Conservation (phyloP, 2,329 filamentous ascomycete species). For the Stromatinia cepivora region DNA sequence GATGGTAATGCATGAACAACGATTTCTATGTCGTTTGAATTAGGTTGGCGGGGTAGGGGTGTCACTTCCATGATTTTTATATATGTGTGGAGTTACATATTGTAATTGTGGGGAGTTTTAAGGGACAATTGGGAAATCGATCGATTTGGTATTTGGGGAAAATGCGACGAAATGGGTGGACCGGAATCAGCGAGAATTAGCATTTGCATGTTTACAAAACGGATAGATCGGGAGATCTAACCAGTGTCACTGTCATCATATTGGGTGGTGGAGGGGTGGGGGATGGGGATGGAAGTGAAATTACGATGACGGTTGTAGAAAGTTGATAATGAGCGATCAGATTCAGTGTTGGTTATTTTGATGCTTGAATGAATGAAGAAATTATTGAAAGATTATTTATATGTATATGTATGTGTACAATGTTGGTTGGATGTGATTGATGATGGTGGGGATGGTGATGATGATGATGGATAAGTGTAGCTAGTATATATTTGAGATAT, state of each 20-base stretch:
- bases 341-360: neutral
- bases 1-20: constrained; percentile 22
- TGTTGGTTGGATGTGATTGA: too few species aligned
- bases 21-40: constrained; percentile 18
- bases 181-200: neutral
- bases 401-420: too few species aligned
- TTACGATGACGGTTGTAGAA: neutral
- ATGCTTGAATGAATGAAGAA: neutral
- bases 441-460: too few species aligned
- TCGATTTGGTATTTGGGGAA: constrained; percentile 6
- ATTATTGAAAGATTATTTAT: neutral
- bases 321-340: neutral
- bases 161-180: constrained; percentile 1
- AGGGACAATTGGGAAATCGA: constrained; percentile 10
- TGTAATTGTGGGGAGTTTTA: constrained; percentile 16
- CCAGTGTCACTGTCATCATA: constrained; percentile 5
- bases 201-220: constrained; percentile 13
- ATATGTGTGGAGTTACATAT: constrained; percentile 20
- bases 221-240: constrained; percentile 4
- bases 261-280: neutral
- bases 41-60: neutral
- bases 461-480: too few species aligned
- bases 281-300: neutral
- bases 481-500: too few species aligned
- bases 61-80: constrained; percentile 21